Evolutionary conservation across 257 asterid species (phyloP), one percentile per base, ranked within the genome.

Genomic region (Solanum etuberosum): DNA sequence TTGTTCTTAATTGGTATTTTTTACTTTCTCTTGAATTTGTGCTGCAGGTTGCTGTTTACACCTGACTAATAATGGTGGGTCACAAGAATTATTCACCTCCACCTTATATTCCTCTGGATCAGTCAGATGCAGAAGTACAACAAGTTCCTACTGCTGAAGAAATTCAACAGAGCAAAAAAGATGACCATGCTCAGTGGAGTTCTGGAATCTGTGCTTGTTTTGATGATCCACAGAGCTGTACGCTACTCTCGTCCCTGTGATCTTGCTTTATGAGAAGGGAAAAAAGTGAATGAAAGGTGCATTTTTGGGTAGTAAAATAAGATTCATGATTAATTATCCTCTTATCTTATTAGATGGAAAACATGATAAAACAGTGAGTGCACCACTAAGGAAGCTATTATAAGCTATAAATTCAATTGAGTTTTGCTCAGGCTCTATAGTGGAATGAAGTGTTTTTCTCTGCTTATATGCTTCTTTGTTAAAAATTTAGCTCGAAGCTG

Each of bases 161-260:
- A 29, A 82, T 40, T 74, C 89, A 78, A 78, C 93, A 83, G 74
- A 88, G 10, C 83, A 86, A 73, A 81, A 86, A 38, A 87, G 89
- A 48, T 83, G 93, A 86, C 87, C 90, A 94, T 4, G 93, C 73
- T 80, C 98, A 91, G 87, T 96, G 99, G 99, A 92, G 97, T 80
- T 96, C 99, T 4, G 99, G 99, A 93, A 96, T 96, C 88, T 96
- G 99, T 92, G 99, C 99, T 90, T 96, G 99, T 90, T 96, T 90
- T 78, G 99, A 96, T 91, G 98, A 96, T 90, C 92, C 93, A 92
- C 98, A 92, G 93, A 96, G 99, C 94, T 96, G 99, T 96, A 93
- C 86, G 98, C 92, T 89, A 88, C 93, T 92, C 91, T 91, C 91
- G 93, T 92, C 91, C 92, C 89, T 82, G 91, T 91, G 91, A 88